Percentiles rank a stretch among this genome's conserved stretches.
phyloP scores from a whole-genome alignment of 192 early-diverging fungal species.

The Coemansia sp. region DNA sequence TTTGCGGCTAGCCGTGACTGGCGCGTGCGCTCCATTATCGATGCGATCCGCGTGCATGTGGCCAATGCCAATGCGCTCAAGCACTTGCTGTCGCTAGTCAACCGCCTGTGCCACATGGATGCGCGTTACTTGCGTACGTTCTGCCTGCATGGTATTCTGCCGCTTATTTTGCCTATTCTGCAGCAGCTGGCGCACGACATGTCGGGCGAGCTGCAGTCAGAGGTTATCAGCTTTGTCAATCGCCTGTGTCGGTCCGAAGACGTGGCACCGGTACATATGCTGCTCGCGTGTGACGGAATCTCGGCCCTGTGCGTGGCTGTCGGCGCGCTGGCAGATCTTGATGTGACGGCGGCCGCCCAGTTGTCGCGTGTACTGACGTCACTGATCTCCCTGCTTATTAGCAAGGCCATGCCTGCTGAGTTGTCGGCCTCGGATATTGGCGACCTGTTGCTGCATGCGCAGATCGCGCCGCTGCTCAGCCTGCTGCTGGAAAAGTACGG shows the following conservation, averaged over 20 bases:
- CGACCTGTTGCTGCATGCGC: slow-evolving; percentile 41
- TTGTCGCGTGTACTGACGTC: slow-evolving; percentile 45
- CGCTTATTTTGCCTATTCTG: slow-evolving; percentile 33
- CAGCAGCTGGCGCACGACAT: neutral
- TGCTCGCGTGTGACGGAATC: slow-evolving; percentile 51
- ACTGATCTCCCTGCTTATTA: slow-evolving; percentile 37
- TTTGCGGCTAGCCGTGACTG: slow-evolving; percentile 52
- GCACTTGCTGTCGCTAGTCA: slow-evolving; percentile 44
- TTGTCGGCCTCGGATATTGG: slow-evolving; percentile 36
- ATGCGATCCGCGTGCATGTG: slow-evolving; percentile 43
- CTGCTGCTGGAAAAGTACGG: slow-evolving; percentile 44
- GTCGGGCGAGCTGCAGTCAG: slow-evolving; percentile 34
- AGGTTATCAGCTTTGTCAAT: slow-evolving; percentile 40
- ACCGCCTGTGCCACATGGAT: slow-evolving; percentile 51
- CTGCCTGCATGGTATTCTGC: slow-evolving; percentile 50
- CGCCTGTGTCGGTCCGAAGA: slow-evolving; percentile 45
- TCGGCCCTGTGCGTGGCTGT: slow-evolving; percentile 38
- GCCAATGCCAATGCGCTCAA: slow-evolving; percentile 27
- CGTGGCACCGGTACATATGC: slow-evolving; percentile 42
- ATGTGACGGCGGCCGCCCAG: slow-evolving; percentile 34
- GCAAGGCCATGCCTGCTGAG: slow-evolving; percentile 42
- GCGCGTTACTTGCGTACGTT: slow-evolving; percentile 37
- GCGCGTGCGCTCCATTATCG: slow-evolving; percentile 47
- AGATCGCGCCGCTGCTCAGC: slow-evolving; percentile 23
- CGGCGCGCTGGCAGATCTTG: slow-evolving; percentile 29